Evolutionary conservation across 2,329 filamentous ascomycete species (phyloP), one percentile per base, ranked within the genome.

Genomic region (Peltaster fructicola): DNA sequence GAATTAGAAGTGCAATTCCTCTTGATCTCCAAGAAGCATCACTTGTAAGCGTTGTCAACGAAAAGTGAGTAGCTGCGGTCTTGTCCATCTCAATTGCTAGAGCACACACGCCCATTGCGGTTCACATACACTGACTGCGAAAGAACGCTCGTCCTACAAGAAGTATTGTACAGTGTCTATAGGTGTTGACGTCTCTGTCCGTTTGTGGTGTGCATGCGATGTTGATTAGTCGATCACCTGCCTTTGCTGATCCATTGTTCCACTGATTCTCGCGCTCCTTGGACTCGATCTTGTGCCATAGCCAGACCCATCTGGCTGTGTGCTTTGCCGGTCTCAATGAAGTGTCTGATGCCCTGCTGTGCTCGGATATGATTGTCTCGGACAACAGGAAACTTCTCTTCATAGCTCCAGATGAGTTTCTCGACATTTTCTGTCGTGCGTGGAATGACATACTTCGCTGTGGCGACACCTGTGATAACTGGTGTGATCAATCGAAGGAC

Each of bases 201-300:
- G n/a, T n/a, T n/a, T n/a, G n/a, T n/a, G n/a, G n/a, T n/a, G n/a
- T n/a, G n/a, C n/a, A n/a, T n/a, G n/a, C n/a, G n/a, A n/a, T n/a
- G n/a, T n/a, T n/a, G n/a, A n/a, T n/a, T n/a, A n/a, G n/a, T 23
- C 12, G 15, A 18, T 32, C 21, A 45, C 30, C 37, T 29, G 7
- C 81, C 84, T 65, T 90, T 84, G 61, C 70, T 80, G 27, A 95
- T 79, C 81, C 84, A 88, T 33, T 70, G 71, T 61, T 93, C 82
- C 30, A 93, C 58, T 24, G 65, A 64, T 53, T 84, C 74, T 41
- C 82, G 67, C 30, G 69, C 74, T 27, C 73, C 67, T 31, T 65
- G 67, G 26, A 92, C 75, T 59, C 79, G 84, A 33, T 80, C 75
- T 47, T 90, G 74, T 32, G 90, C 68, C 57, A 74, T 77, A 36